Conservation (phyloP, 2,329 filamentous ascomycete genomes). For the Claviceps fusiformis region DNA sequence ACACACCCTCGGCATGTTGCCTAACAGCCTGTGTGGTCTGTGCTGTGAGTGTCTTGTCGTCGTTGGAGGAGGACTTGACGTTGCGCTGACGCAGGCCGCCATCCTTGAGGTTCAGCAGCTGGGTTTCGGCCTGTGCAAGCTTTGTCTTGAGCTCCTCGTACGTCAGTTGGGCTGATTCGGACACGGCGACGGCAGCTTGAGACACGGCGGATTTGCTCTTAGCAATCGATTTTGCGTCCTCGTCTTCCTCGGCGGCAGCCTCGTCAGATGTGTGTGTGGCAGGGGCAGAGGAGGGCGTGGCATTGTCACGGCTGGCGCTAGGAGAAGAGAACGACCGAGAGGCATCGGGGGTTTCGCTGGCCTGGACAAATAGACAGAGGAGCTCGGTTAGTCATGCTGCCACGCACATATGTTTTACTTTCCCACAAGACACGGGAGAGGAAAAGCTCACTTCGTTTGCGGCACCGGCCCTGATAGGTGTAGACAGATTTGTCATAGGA, state of each 20-base stretch:
- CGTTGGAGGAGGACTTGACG: conserved; percentile 35
- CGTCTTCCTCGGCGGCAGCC: conserved; percentile 16
- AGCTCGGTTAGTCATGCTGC: conserved; percentile 2
- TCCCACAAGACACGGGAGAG: background rate
- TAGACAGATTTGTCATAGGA: conserved; percentile 15
- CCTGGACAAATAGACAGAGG: conserved; percentile 9
- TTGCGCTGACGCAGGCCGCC: conserved; percentile 71
- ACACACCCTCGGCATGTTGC: conserved; percentile 58
- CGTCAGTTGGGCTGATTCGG: conserved; percentile 27
- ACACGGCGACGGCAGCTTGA: conserved; percentile 33
- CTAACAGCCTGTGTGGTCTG: conserved; percentile 41
- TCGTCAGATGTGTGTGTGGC: conserved; percentile 23
- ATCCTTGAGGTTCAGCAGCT: conserved; percentile 58
- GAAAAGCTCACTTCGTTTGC: conserved; percentile 27
- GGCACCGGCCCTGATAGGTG: conserved; percentile 27
- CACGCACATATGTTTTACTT: background rate
- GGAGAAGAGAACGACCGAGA: conserved; percentile 33
- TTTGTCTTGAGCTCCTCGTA: conserved; percentile 56
- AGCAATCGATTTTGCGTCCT: conserved; percentile 12
- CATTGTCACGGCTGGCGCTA: conserved; percentile 16
- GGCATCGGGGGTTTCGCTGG: conserved; percentile 29
- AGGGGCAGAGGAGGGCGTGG: conserved; percentile 18
- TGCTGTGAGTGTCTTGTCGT: conserved; percentile 33
- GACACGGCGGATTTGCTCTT: conserved; percentile 17
- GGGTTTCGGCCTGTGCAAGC: conserved; percentile 60